Evolutionary conservation across 1,139 yeast genomes (phyloP), one percentile per base, ranked within the genome.

Genomic region (Kluyveromyces sp.): DNA sequence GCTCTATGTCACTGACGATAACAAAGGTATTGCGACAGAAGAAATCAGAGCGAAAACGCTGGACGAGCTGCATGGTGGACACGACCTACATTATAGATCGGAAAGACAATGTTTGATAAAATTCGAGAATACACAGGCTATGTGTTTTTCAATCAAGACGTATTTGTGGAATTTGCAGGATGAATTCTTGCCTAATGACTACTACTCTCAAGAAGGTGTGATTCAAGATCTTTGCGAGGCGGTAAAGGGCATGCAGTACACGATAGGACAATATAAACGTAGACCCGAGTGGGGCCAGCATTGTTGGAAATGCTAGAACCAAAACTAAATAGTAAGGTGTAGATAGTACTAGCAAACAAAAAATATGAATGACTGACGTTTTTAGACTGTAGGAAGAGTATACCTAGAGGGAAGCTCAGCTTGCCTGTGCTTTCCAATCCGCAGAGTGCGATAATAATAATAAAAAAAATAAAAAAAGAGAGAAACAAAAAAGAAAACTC

Each of bases 51-150:
- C 58, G 57, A 34, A 53, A 49, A 53, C 58, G 29, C 49, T 62
- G 8, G 55, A 53, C 3, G 50, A 50, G 3, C 39, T 61, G 25
- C 58, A 78, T 45, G 81, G 79, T 55, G 72, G 72, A 46, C 78
- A 81, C 25, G 70, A 87, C 50, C 77, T 82, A 30, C 61, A 50
- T 48, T 60, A 61, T 61, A 69, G 89, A 56, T 77, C 83, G 41
- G 89, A 82, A 60, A 70, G 88, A 54, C 92, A 83, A 60, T 74
- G 84, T 42, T 69, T 83, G 48, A 74, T 89, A 49, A 73, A 85
- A 57, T 67, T 83, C 49, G 47, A 48, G 8, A 70, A 71, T 46
- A 64, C 79, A 2, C 78, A 81, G 6, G 83, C 83, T 2, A 70
- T 79, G 26, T 67, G 77, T 2, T 82, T 82, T 61, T 79, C 85